Percentiles rank a stretch among this genome's conserved stretches.
These are phyloP conservation scores for Coemansia sp. DNA, from an alignment of 192 early-diverging fungal genomes.

Conservation along the genomic window DNA sequence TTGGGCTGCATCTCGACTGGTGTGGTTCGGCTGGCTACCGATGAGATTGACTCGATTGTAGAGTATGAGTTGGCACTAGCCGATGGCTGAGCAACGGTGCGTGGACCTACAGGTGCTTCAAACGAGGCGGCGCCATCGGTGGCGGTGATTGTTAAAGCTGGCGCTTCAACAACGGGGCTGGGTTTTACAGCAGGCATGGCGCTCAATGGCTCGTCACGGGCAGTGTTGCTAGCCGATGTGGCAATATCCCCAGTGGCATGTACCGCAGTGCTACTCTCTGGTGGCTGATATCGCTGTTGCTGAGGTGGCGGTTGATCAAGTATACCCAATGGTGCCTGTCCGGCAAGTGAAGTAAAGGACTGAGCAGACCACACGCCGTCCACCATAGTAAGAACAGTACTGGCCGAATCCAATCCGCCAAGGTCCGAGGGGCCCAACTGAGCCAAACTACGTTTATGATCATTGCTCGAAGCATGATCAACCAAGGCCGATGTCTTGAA, in stretches of 20 bases:
- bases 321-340: not conserved
- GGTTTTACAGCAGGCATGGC: not conserved
- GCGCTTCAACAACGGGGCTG: not conserved
- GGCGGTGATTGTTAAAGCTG: not conserved
- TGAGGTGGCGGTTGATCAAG: not conserved
- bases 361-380: conserved; percentile 23
- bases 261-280: not conserved
- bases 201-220: not conserved
- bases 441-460: conserved; percentile 38
- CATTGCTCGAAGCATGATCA: conserved; percentile 48
- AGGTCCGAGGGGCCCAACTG: conserved; percentile 1
- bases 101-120: conserved; percentile 3
- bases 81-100: conserved; percentile 16
- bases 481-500: conserved; percentile 51
- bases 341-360: not conserved
- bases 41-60: conserved; percentile 27
- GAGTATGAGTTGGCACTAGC: conserved; percentile 15
- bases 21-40: conserved; percentile 26
- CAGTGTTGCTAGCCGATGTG: not conserved
- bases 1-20: conserved; percentile 7
- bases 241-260: not conserved
- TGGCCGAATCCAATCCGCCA: not conserved
- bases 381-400: conserved; percentile 12
- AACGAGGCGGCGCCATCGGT: not conserved
- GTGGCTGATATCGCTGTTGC: not conserved